Evolutionary conservation across 1,284 basidiomycete genomes (phyloP).

Genomic region (Boletus smithii): DNA sequence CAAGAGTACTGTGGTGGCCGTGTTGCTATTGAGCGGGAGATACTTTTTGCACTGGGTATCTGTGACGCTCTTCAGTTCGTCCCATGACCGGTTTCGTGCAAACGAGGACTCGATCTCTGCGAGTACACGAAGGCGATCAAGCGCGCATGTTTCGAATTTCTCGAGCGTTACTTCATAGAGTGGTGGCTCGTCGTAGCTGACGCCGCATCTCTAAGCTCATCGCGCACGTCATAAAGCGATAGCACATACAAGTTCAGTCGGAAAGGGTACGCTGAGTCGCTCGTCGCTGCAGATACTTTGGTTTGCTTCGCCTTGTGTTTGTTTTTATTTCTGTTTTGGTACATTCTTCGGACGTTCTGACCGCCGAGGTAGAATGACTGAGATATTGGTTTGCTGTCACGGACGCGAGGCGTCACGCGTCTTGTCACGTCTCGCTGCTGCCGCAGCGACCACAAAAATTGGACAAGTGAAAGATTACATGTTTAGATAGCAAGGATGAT

Average conservation of each 20-base stretch:
- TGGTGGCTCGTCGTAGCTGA: slow-evolving; percentile 86
- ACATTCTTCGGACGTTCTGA: slow-evolving; percentile 20
- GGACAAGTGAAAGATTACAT: slow-evolving; percentile 1
- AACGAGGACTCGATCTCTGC: slow-evolving; percentile 93
- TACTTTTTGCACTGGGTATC: slow-evolving; percentile 63
- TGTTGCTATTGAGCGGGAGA: slow-evolving; percentile 67
- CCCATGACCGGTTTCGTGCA: slow-evolving; percentile 78
- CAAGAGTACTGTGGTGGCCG: slow-evolving; percentile 45
- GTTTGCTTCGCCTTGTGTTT: not conserved
- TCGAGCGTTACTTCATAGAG: slow-evolving; percentile 90
- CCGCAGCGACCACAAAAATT: too few relatives aligned
- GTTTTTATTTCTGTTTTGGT: slow-evolving; percentile 13
- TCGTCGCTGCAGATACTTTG: not conserved
- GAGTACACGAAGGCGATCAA: slow-evolving; percentile 85
- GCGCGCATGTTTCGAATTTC: slow-evolving; percentile 91
- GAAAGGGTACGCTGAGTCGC: slow-evolving; percentile 49
- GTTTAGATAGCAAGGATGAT: slow-evolving; percentile 15
- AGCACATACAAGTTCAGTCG: slow-evolving; percentile 77
- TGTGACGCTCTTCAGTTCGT: slow-evolving; percentile 70
- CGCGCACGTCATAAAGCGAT: slow-evolving; percentile 1
- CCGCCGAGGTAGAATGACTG: not conserved
- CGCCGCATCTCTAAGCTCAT: slow-evolving; percentile 7
- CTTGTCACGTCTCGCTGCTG: slow-evolving; percentile 23
- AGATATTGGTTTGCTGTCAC: slow-evolving; percentile 18
- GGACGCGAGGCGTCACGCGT: slow-evolving; percentile 29